Evolutionary conservation across 2,329 filamentous ascomycete genomes (phyloP), one percentile per base, ranked within the genome.

Genomic region (Exophiala dermatitidis): DNA sequence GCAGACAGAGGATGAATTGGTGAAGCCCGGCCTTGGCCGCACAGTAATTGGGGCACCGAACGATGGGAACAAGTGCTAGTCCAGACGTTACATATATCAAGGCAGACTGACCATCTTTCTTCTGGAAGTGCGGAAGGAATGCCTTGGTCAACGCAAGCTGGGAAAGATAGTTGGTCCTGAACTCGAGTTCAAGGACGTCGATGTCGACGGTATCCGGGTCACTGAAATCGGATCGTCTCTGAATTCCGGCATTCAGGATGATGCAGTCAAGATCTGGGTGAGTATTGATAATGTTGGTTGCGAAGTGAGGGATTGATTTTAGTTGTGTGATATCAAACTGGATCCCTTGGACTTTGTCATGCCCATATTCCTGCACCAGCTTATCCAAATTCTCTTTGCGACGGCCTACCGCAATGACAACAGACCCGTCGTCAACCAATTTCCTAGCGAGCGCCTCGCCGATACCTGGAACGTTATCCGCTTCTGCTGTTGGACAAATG

Each of bases 11-110:
- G 26, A 80, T 70, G 65, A 76, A 77, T 57, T 77, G 74, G 58
- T 80, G 77, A 45, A 80, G 63, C 0, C 77, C 78, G 0, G 78
- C 78, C 64, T 81, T 81, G 36, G 73, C 72, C 1, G 78, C 77
- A 56, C 74, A 77, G 65, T 81, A 81, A 61, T 78, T 78, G 0
- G 72, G 68, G 28, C 72, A 74, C 12, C 70, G 67, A 5, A 71
- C 60, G 32, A 76, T 68, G 0, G 78, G 78, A 2, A 78, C 67
- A 1, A 80, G 63, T 0, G 73, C 77, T 32, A 80, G 68, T 2
- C 72, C 72, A 0, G 77, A 78, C 0, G 76, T 76, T 0, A 76
- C 78, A 65, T 65, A 76, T 69, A 51, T 74, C 65, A 66, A 74
- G 1, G 69, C 68, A 0, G 72, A 73, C 19, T 72, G 66, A 3